A percentile compares a stretch with the other conserved stretches of the same genome.
Evolutionary conservation across 2,329 filamentous ascomycete species (phyloP).

Genomic region (Leptographium wingfieldii): DNA sequence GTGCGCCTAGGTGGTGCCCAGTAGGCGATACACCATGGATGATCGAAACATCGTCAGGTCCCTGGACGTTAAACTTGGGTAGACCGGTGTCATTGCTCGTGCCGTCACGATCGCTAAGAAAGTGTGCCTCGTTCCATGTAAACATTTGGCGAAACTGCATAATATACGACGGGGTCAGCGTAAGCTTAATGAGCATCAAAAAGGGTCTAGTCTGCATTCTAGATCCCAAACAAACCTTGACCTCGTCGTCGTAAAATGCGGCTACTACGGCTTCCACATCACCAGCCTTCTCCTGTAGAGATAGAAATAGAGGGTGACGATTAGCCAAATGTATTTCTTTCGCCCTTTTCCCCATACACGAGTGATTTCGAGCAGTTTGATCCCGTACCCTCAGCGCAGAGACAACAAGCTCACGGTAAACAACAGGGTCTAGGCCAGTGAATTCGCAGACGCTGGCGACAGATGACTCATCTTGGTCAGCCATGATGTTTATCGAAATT

Average conservation of each 20-base stretch:
- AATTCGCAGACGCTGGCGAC: constrained; percentile 30
- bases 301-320: not conserved
- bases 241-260: constrained; percentile 38
- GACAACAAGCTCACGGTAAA: constrained; percentile 27
- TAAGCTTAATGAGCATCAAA: not conserved
- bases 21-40: constrained; percentile 32
- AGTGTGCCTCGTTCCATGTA: constrained; percentile 43
- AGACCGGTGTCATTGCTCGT: constrained; percentile 3
- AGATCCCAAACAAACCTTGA: constrained; percentile 24
- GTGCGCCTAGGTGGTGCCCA: constrained; percentile 30
- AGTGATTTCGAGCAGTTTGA: too few species aligned
- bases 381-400: constrained; percentile 25
- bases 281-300: constrained; percentile 27
- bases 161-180: constrained; percentile 3
- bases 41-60: constrained; percentile 30
- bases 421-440: constrained; percentile 20
- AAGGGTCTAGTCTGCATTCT: not conserved
- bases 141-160: constrained; percentile 35
- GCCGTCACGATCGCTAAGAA: constrained; percentile 40
- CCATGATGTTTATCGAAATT: constrained; percentile 10
- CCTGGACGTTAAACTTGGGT: constrained; percentile 44
- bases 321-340: not conserved
- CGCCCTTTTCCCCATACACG: not conserved
- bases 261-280: constrained; percentile 35
- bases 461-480: constrained; percentile 21